Percentiles rank a stretch among this genome's conserved stretches.
These are phyloP conservation scores for Tripterygium wilfordii DNA, from an alignment of 177 flowering plant genomes.

Conservation along the genomic window DNA sequence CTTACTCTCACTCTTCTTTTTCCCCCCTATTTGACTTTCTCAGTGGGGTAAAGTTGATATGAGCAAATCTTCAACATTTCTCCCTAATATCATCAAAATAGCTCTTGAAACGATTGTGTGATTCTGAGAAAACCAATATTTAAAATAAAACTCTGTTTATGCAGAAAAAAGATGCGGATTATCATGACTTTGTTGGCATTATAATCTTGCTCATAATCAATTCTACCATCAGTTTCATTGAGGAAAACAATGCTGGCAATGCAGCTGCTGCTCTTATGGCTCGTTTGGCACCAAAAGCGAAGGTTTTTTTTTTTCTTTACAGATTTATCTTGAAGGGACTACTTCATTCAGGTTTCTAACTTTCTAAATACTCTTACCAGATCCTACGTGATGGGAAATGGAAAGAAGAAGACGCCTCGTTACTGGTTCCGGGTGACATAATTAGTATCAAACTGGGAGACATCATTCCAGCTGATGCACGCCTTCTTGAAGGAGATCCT, in stretches of 20 bases:
- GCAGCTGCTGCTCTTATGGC: slow-evolving; percentile 95
- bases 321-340: slow-evolving; percentile 1
- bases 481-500: slow-evolving; percentile 68
- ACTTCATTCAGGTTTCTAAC: neutral
- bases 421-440: slow-evolving; percentile 68
- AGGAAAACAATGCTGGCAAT: slow-evolving; percentile 82
- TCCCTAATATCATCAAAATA: too few species aligned
- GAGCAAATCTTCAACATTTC: too few species aligned
- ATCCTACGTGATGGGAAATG: slow-evolving; percentile 67
- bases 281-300: slow-evolving; percentile 77
- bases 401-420: slow-evolving; percentile 65
- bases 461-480: slow-evolving; percentile 70
- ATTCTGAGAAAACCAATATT: neutral
- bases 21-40: neutral
- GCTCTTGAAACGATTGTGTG: too few species aligned
- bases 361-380: slow-evolving; percentile 22
- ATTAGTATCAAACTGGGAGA: slow-evolving; percentile 63
- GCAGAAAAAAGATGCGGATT: slow-evolving; percentile 44
- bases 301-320: slow-evolving; percentile 34
- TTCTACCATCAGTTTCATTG: slow-evolving; percentile 71
- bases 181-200: slow-evolving; percentile 63
- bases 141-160: neutral
- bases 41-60: too few species aligned
- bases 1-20: neutral
- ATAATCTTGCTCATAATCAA: slow-evolving; percentile 47